A percentile compares a stretch with the other conserved stretches of the same genome.
phyloP scores from a whole-genome alignment of 495 filamentous ascomycete genomes.

The Penicillium waksmanii region DNA sequence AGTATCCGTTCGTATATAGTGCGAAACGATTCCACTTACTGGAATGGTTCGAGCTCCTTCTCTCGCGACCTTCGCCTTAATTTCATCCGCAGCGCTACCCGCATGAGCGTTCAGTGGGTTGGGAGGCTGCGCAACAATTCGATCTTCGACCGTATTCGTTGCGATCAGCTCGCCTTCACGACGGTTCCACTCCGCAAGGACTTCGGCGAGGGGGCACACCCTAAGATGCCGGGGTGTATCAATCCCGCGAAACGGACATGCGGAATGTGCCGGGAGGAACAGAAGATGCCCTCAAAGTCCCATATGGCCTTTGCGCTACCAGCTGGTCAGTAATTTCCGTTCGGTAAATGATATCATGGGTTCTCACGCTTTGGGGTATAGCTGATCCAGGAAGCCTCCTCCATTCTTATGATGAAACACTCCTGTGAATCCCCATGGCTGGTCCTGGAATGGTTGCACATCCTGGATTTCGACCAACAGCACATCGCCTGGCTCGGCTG shows the following conservation, averaged over 20 bases:
- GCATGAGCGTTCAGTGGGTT: constrained; percentile 71
- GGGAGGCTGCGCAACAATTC: constrained; percentile 81
- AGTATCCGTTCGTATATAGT: neutral
- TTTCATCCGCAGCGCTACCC: constrained; percentile 61
- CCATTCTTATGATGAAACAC: constrained; percentile 84
- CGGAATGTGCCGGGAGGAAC: constrained; percentile 87
- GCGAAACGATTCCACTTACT: constrained; percentile 35
- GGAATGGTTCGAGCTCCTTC: constrained; percentile 92
- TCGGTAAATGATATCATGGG: neutral
- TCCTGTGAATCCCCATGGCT: constrained; percentile 92
- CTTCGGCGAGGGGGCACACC: constrained; percentile 79
- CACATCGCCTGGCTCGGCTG: constrained; percentile 84
- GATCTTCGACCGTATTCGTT: constrained; percentile 61
- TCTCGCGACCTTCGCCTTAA: constrained; percentile 74
- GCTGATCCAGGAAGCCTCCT: constrained; percentile 88
- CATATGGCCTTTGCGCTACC: constrained; percentile 89
- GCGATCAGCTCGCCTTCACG: constrained; percentile 80
- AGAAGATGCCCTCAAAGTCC: constrained; percentile 97
- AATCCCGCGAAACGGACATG: constrained; percentile 87
- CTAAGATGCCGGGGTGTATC: constrained; percentile 93
- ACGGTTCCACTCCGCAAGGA: constrained; percentile 77
- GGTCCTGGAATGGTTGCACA: constrained; percentile 85
- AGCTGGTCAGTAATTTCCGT: neutral
- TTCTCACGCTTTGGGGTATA: constrained; percentile 77
- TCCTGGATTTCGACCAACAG: constrained; percentile 94